Evolutionary conservation across 805 yeast genomes (phyloP).

Genomic region (Saccharomyces eubayanus): DNA sequence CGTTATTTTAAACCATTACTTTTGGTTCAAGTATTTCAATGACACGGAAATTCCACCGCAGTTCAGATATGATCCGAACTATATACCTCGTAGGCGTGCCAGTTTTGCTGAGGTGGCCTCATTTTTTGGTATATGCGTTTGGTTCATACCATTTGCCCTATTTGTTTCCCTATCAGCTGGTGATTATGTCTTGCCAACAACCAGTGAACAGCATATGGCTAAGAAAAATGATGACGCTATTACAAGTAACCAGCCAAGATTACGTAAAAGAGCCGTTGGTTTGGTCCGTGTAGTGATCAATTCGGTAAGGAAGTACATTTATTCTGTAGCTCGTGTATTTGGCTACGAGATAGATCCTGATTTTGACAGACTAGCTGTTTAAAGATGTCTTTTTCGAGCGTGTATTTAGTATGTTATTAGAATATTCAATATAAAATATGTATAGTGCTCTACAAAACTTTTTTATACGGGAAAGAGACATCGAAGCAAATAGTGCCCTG

Average conservation of each 20-base stretch:
- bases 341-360: constrained; percentile 58
- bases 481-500: neutral
- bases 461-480: neutral
- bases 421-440: neutral
- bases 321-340: constrained; percentile 41
- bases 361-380: constrained; percentile 35
- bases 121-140: constrained; percentile 84
- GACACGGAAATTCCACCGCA: constrained; percentile 62
- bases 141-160: constrained; percentile 90
- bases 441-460: neutral
- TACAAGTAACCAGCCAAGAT: constrained; percentile 13
- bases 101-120: constrained; percentile 87
- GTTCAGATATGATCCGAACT: constrained; percentile 47
- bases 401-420: neutral
- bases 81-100: constrained; percentile 61
- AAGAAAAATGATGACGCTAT: constrained; percentile 20
- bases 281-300: constrained; percentile 61
- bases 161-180: constrained; percentile 89
- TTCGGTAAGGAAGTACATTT: constrained; percentile 38
- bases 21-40: constrained; percentile 83
- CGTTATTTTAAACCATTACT: constrained; percentile 71
- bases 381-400: neutral
- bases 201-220: constrained; percentile 22
- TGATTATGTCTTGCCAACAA: constrained; percentile 73
- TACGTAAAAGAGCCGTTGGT: constrained; percentile 44